Percentiles rank a stretch among this genome's conserved stretches.
Evolutionary conservation across 2,329 filamentous ascomycete species (phyloP).

Genomic region (Talaromyces rugulosus): DNA sequence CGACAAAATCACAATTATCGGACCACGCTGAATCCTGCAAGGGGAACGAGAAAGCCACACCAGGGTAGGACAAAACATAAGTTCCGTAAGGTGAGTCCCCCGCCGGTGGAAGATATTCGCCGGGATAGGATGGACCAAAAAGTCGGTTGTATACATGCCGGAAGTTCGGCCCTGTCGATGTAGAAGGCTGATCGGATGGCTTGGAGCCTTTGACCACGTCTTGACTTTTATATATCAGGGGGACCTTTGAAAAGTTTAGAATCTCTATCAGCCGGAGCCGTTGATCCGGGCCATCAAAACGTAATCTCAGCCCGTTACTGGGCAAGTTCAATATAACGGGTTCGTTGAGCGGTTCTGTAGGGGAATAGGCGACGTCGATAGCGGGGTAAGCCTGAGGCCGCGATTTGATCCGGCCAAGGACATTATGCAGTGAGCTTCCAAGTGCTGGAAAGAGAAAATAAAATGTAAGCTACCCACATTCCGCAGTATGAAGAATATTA

Average conservation of each 20-base stretch:
- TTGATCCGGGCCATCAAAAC: conserved; percentile 92
- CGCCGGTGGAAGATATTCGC: conserved; percentile 75
- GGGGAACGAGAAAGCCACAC: conserved; percentile 88
- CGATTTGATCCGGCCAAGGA: conserved; percentile 81
- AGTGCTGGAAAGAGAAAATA: conserved; percentile 55
- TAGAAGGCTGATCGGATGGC: conserved; percentile 25
- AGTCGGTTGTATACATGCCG: conserved; percentile 86
- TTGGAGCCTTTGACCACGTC: conserved; percentile 64
- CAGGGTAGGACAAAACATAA: conserved; percentile 91
- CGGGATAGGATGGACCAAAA: conserved; percentile 90
- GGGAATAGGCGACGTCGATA: conserved; percentile 77
- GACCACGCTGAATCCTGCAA: conserved; percentile 71
- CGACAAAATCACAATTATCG: conserved; percentile 71
- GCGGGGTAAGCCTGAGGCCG: conserved; percentile 78
- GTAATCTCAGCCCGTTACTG: conserved; percentile 79
- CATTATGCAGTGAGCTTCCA: conserved; percentile 85
- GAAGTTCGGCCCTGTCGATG: conserved; percentile 66
- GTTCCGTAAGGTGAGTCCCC: conserved; percentile 58
- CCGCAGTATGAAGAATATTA: conserved; percentile 12
- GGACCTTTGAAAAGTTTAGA: conserved; percentile 79
- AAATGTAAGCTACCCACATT: conserved; percentile 7
- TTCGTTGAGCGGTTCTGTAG: conserved; percentile 66
- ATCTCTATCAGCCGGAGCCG: conserved; percentile 87
- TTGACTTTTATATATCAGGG: conserved; percentile 75
- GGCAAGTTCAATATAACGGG: conserved; percentile 74